A percentile compares a stretch with the other conserved stretches of the same genome.
These are phyloP conservation scores for Sambucus nigra DNA, from an alignment of 129 eudicot genomes.

Conservation along the genomic window DNA sequence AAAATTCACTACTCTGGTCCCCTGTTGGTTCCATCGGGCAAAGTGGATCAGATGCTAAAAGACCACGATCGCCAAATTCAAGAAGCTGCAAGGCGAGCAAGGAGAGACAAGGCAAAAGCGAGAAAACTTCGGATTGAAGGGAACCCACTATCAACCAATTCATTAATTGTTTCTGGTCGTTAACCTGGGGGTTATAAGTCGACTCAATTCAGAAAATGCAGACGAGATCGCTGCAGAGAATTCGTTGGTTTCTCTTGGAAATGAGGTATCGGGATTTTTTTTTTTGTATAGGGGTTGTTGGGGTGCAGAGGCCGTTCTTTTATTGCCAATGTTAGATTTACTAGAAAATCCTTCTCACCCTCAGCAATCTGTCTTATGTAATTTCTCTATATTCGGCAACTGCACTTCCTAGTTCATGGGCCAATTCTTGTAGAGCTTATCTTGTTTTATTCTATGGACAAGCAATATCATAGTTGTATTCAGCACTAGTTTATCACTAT, in stretches of 20 bases:
- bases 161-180: slow-evolving; percentile 56
- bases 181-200: slow-evolving; percentile 14
- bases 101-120: slow-evolving; percentile 54
- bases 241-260: neutral
- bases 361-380: neutral
- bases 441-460: neutral
- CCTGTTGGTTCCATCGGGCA: slow-evolving; percentile 60
- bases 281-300: neutral
- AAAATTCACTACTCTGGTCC: slow-evolving; percentile 92
- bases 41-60: slow-evolving; percentile 68
- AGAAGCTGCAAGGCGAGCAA: slow-evolving; percentile 81
- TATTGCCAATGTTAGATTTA: neutral
- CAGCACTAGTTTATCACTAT: too few species aligned
- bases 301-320: neutral
- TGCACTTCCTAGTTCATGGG: neutral
- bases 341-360: neutral
- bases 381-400: neutral
- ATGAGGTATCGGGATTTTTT: neutral
- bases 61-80: slow-evolving; percentile 90
- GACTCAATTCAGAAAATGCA: neutral
- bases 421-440: neutral
- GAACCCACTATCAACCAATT: slow-evolving; percentile 28
- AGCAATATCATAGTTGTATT: neutral
- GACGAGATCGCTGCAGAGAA: neutral
- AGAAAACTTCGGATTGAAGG: slow-evolving; percentile 50